Evolutionary conservation across 805 yeast species (phyloP), one percentile per base, ranked within the genome.

Genomic region (Ogataea glucozyma): DNA sequence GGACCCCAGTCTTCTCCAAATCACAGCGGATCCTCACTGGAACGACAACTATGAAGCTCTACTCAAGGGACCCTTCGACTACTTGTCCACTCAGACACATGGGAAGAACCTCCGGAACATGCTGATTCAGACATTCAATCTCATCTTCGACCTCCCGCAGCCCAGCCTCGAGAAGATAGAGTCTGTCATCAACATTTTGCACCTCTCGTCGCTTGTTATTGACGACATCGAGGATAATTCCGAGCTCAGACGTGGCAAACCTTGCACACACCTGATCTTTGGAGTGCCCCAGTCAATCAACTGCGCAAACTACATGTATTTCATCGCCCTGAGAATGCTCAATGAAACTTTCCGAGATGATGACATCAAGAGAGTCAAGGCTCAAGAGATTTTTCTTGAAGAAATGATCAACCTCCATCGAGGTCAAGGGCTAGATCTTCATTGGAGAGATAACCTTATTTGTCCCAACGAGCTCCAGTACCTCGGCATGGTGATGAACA

Each of bases 141-240:
- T 62, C n/a, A 65, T 80, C 24, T 67, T 80, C 30, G 40, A 66
- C 12, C 69, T 81, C 1, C 73, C 78, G 0, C 51, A 47, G 2
- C 57, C 50, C 1, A 58, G 64, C 19, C 54, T 83, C 8, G 51
- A 43, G 0, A 58, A 60, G 26, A 67, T 85, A 9, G 67, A 73
- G 23, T 57, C 63, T 9, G 65, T 81, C 20, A 71, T 84, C n/a
- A 79, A 76, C 47, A 72, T 75, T 31, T 62, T 85, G 21, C 93
- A 85, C 60, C 72, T 78, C 4, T 78, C 89, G 0, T 81, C 88
- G 9, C 61, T 85, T 44, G 64, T 85, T 40, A 78, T 90, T 29
- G 98, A 90, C 62, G 98, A 90, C 56, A 85, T 90, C 20, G 98
- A 90, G 58, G 98, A 90, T 60, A 70, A 65, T 30, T 84, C 95